Conservation (phyloP, 2,329 filamentous ascomycete species). For the Hyphodiscus sp. region DNA sequence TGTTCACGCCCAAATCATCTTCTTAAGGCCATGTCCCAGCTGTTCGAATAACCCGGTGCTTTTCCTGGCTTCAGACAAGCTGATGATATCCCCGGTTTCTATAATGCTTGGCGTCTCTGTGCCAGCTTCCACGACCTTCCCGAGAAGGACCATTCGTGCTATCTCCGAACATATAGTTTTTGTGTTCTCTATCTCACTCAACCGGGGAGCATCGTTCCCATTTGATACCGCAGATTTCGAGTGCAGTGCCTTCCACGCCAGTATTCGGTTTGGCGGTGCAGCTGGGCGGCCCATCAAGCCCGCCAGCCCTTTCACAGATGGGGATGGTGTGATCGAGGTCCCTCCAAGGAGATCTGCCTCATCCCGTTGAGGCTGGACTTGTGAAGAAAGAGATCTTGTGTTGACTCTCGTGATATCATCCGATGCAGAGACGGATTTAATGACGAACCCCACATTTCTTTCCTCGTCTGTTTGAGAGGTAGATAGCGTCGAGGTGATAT, state of each 20-base stretch:
- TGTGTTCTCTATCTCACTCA: conserved; percentile 15
- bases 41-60: conserved; percentile 83
- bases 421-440: conserved; percentile 68
- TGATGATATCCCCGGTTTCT: conserved; percentile 67
- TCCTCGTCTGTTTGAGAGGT: conserved; percentile 67
- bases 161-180: conserved; percentile 66
- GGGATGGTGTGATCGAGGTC: conserved; percentile 7
- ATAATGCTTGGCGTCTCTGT: conserved; percentile 40
- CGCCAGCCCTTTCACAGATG: conserved; percentile 6
- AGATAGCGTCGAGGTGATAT: conserved; percentile 84
- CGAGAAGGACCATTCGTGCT: conserved; percentile 54
- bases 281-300: conserved; percentile 11
- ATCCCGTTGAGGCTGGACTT: conserved; percentile 28
- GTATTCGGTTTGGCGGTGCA: conserved; percentile 29
- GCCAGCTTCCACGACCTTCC: conserved; percentile 32
- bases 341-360: conserved; percentile 15
- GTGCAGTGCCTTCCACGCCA: conserved; percentile 52
- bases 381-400: conserved; percentile 67
- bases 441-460: conserved; percentile 76
- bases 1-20: conserved; percentile 69
- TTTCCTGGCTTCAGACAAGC: conserved; percentile 74
- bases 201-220: conserved; percentile 9
- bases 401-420: conserved; percentile 73
- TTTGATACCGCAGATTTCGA: conserved; percentile 35
- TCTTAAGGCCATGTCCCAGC: conserved; percentile 85